Evolutionary conservation across 108 stramenopile genomes (phyloP), one percentile per base, ranked within the genome.

Genomic region (Stephanodiscus triporus): DNA sequence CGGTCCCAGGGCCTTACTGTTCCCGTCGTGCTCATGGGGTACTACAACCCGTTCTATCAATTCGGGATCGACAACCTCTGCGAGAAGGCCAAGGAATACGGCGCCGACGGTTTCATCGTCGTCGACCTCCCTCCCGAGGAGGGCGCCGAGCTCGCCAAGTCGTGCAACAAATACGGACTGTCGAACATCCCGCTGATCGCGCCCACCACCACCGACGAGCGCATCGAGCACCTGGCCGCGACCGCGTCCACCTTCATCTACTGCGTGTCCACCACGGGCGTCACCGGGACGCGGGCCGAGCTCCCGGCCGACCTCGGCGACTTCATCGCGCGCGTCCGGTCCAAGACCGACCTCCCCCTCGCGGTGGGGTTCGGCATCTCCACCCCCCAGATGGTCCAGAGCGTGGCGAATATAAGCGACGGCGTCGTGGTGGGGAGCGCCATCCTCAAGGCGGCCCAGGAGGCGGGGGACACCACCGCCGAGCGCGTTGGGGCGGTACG

Each of bases 91-190:
- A 87, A 88, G 70, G 89, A 86, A 11, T 85, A 86, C 29, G 96
- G 96, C 19, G 95, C 91, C 22, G 95, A 97, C 69, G 97, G 98
- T 10, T 98, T 98, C 82, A 97, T 99, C 73, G 96, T 98, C 0
- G 98, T 99, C n/a, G 98, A 99, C 81, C 76, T 98, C 11, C 97
- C 97, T 9, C 97, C 97, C 19, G 97, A 97, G 63, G 97, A 99
- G 80, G 97, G 88, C 27, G 76, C 78, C 22, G 88, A 73, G 9
- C 77, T 98, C 61, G 86, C 95, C 71, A 83, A 87, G 70, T 85
- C 92, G 34, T 97, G 97, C 79, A 77, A 86, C 45, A 85, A 89
- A 63, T 51, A 89, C 72, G 89, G 88, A n/a, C 85, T 99, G 53
- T 90, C 90, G 56, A 97, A 96, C 81, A 85, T 99, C 34, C 98